Evolutionary conservation across 495 filamentous ascomycete species (phyloP), one percentile per base, ranked within the genome.

Genomic region (Aspergillus homomorphus): DNA sequence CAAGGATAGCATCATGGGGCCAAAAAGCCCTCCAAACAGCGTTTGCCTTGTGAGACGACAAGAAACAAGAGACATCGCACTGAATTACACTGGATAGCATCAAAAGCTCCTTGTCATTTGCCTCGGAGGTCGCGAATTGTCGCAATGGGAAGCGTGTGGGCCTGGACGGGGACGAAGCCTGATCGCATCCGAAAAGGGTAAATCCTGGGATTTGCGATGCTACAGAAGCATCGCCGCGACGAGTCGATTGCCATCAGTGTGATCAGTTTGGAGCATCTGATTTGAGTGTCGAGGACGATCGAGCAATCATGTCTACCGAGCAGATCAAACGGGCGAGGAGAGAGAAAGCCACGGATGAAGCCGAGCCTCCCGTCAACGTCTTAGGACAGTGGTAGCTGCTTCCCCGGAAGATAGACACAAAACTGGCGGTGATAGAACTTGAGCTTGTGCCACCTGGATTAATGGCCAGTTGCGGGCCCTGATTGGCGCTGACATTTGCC

Each of bases 21-120:
- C 51, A 54, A n/a, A 54, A 19, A 49, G 20, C 45, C n/a, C 45
- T 49, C 45, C 12, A 23, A 30, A 16, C 48, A 8, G 48, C 28
- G 14, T 24, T 28, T 5, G 24, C 8, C 16, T 6, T 33, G 48
- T 51, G 23, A 28, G 48, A 51, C 22, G 15, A 51, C 23, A 6
- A 7, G 14, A 16, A 28, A 15, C 48, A 30, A n/a, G n/a, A 23
- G 3, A 7, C 0, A 4, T 41, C 6, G 38, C 46, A 22, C 19
- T 41, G 18, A 0, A 4, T 41, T 16, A 43, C 46, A 22, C 19
- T 41, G n/a, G 41, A 51, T 30, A 62, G 53, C 60, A 66, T 68
- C 51, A 19, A 49, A 16, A 3, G 12, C 19, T 44, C 42, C 51
- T 53, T 54, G 51, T 22, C 24, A 19, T 51, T 51, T 51, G 48